A percentile compares a stretch with the other conserved stretches of the same genome.
Evolutionary conservation across 1,139 yeast species (phyloP).

Genomic region (Candida sp.): DNA sequence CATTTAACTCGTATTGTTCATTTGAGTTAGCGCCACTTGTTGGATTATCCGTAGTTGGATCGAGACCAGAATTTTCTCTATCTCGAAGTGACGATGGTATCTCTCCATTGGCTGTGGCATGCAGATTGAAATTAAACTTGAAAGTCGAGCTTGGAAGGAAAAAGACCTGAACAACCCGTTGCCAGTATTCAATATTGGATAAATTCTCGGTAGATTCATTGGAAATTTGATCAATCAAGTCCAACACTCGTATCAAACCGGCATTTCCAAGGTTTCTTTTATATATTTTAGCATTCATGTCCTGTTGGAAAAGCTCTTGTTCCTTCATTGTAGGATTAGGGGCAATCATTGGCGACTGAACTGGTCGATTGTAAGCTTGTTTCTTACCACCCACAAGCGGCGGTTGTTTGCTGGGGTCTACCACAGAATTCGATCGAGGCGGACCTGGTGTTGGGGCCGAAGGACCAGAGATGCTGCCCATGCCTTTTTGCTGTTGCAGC

Average conservation of each 20-base stretch:
- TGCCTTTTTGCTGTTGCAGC: constrained; percentile 6
- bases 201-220: constrained; percentile 29
- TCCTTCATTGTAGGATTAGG: constrained; percentile 1
- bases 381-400: neutral
- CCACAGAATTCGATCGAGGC: neutral
- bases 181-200: constrained; percentile 35
- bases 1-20: constrained; percentile 61
- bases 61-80: neutral
- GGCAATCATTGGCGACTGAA: constrained; percentile 2
- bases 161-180: constrained; percentile 29
- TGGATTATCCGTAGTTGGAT: constrained; percentile 2
- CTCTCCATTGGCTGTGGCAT: neutral
- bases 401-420: neutral
- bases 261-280: constrained; percentile 44
- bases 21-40: constrained; percentile 8
- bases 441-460: constrained; percentile 6
- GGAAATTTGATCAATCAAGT: constrained; percentile 34
- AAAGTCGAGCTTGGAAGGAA: constrained; percentile 31
- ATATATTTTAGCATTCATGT: constrained; percentile 32
- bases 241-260: constrained; percentile 38
- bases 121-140: constrained; percentile 19
- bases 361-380: neutral
- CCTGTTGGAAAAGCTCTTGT: constrained; percentile 18
- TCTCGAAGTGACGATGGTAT: constrained; percentile 4
- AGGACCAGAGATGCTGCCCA: constrained; percentile 6